phyloP scores from a whole-genome alignment of 768 basidiomycete genomes.

The Suillus ampliporus region DNA sequence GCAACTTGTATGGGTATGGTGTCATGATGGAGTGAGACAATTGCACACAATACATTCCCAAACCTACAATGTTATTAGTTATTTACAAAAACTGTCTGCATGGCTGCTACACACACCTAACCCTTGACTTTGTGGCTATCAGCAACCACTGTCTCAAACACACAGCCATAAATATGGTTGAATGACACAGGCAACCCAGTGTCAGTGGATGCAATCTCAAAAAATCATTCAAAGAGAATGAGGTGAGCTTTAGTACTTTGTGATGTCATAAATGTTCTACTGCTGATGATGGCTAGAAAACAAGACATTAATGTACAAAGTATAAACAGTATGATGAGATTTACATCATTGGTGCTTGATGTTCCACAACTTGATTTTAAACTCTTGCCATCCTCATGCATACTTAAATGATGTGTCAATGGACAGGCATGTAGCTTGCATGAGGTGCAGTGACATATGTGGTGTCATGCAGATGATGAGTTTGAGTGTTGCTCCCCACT shows the following conservation, averaged over 20 bases:
- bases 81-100: no score
- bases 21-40: no score
- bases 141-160: no score
- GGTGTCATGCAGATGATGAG: conserved; percentile 32
- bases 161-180: no score
- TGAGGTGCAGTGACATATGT: conserved; percentile 22
- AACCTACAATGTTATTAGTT: no score
- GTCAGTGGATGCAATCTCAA: conserved; percentile 23
- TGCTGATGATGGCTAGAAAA: conserved; percentile 24
- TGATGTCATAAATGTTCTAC: conserved; percentile 30
- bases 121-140: no score
- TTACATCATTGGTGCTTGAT: conserved; percentile 14
- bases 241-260: conserved; percentile 31
- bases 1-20: no score
- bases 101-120: no score
- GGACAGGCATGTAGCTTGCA: conserved; percentile 11
- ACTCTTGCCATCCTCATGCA: conserved; percentile 22
- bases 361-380: conserved; percentile 14
- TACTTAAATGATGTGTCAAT: conserved; percentile 25
- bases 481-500: conserved; percentile 12
- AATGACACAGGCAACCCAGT: conserved; percentile 25
- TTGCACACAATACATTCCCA: no score
- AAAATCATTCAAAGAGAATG: conserved; percentile 29
- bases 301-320: background rate
- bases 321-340: conserved; percentile 3